Base-by-base conservation (phyloP, 106 monocot genomes). In the Vanilla planifolia region DNA sequence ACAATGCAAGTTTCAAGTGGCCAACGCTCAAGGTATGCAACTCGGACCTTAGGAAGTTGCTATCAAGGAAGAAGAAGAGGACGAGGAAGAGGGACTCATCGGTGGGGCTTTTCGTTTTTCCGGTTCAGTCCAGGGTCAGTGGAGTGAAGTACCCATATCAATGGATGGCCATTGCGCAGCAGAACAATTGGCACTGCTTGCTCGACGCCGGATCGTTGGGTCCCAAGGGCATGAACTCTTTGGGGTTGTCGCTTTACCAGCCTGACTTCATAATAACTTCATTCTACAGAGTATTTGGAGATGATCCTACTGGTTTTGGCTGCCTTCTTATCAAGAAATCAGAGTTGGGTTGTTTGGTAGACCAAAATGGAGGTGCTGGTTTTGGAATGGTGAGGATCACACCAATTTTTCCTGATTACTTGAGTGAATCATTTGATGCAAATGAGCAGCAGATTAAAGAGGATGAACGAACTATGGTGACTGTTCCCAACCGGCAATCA, bases 131-230 rank as follows among this genome's bases (percentile, higher is more conserved):
- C 7, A 80, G 95, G 39, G 95, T 96, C 32, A 87, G 86, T 1
- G 90, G 95, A 1, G 75, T 84, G 0, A 90, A 90, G 77, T 96
- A 96, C 51, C 89, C 95, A 2, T 96, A 96, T 55, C 90, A 96
- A 65, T 96, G 95, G 95, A 96, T 96, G 95, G 95, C 95, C 8
- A 58, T 96, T 76, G 95, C 90, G 3, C 95, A 96, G 72, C 89
- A 96, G 81, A 90, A 96, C 51, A 83, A 84, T 63, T 96, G 95
- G 95, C 95, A 96, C 74, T 90, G 90, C 3, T 70, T 96, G 76
- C 86, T 96, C 5, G 95, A 96, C 74, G 95, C 95, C 2, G 95
- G 95, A 8, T 80, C 95, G 17, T 79, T 96, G 73, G 95, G 95
- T 40, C 95, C 95, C 6, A 96, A 96, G 67, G 95, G 90, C 46